A percentile compares a stretch with the other conserved stretches of the same genome.
These are phyloP conservation scores for Cucurbita argyrosperma DNA, from an alignment of 306 rosid species.

Conservation along the genomic window DNA sequence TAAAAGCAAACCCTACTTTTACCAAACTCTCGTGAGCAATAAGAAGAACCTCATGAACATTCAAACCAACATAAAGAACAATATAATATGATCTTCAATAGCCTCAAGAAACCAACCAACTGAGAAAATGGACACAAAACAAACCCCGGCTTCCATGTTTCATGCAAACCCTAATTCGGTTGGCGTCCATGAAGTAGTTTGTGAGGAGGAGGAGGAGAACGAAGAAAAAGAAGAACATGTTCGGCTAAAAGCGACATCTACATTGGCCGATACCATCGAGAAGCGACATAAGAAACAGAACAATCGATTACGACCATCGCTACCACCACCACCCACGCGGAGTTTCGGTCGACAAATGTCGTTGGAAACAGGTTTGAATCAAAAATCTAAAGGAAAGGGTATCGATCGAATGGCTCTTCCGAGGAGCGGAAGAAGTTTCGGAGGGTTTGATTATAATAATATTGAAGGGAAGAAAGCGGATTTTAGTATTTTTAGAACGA, in stretches of 20 bases:
- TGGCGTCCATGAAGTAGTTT: conserved; percentile 45
- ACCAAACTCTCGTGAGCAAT: background rate
- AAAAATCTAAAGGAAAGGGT: conserved; percentile 30
- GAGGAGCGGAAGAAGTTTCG: conserved; percentile 61
- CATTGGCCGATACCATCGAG: background rate
- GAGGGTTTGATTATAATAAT: conserved; percentile 32
- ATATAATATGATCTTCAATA: background rate
- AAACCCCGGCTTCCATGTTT: conserved; percentile 7
- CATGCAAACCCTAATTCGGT: conserved; percentile 24
- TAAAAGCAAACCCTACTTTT: background rate
- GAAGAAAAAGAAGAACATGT: conserved; percentile 18
- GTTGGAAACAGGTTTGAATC: conserved; percentile 52
- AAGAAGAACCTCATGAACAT: background rate
- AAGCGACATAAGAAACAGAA: conserved; percentile 18
- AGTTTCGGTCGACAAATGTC: conserved; percentile 51
- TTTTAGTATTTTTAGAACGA: conserved; percentile 62
- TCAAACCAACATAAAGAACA: background rate
- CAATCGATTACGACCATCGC: conserved; percentile 17
- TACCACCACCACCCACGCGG: conserved; percentile 17
- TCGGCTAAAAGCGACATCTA: background rate
- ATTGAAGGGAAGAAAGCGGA: conserved; percentile 45
- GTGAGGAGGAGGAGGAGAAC: conserved; percentile 41
- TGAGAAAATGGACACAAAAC: conserved; percentile 22
- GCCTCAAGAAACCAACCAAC: background rate
- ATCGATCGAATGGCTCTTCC: conserved; percentile 25